Conservation (phyloP, 129 eudicot species). For the Pseudognaphalium luteoalbum region DNA sequence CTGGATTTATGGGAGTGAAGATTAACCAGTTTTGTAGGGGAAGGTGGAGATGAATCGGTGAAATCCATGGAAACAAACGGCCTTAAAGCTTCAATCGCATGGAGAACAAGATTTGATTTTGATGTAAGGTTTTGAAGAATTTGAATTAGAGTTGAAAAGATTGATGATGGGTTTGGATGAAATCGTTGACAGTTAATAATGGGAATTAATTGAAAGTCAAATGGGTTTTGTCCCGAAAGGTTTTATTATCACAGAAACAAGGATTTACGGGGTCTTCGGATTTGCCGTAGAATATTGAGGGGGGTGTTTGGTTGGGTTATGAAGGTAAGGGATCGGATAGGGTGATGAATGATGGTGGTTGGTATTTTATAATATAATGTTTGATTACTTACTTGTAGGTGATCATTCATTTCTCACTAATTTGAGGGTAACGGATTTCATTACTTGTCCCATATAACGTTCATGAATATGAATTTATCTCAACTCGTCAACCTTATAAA, state of each 20-base stretch:
- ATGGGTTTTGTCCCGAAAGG: background rate
- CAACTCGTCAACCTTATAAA: no score
- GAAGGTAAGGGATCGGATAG: no score
- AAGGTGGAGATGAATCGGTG: conserved; percentile 23
- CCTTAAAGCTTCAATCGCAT: background rate
- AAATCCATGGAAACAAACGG: conserved; percentile 20
- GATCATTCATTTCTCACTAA: no score
- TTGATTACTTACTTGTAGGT: no score
- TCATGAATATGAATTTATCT: no score
- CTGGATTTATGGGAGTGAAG: background rate
- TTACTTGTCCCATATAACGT: no score
- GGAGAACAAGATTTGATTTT: background rate
- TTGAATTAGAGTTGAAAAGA: conserved; percentile 3
- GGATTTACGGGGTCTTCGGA: background rate
- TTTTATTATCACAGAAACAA: conserved; percentile 13
- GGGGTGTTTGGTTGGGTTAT: no score
- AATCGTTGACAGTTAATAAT: conserved; percentile 19
- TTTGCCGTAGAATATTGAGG: no score
- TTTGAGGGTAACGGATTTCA: no score
- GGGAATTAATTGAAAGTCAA: background rate
- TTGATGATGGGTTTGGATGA: conserved; percentile 3
- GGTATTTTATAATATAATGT: no score
- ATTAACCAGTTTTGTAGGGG: conserved; percentile 22
- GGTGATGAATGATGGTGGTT: no score
- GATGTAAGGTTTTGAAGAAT: background rate